phyloP scores from a whole-genome alignment of 1,284 basidiomycete species.

The Pseudozyma flocculosa region DNA sequence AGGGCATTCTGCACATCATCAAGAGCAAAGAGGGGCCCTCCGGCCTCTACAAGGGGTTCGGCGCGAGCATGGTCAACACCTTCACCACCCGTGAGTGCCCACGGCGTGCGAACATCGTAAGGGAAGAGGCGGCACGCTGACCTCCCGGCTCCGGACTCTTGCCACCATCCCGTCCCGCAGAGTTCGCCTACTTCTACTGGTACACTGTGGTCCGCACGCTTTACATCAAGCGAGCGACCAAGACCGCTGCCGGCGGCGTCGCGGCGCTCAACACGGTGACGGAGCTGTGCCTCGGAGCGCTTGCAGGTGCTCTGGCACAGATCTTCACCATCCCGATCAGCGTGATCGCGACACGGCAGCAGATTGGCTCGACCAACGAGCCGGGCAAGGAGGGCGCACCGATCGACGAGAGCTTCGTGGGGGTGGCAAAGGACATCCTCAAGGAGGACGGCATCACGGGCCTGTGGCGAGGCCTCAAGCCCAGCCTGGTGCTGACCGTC shows the following conservation, averaged over 20 bases:
- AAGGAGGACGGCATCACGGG: slow-evolving; percentile 88
- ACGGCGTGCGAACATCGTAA: too few relatives aligned
- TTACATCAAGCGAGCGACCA: slow-evolving; percentile 61
- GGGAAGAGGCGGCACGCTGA: too few relatives aligned
- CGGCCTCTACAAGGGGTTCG: slow-evolving; percentile 89
- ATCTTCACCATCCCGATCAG: slow-evolving; percentile 98
- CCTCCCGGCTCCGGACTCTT: too few relatives aligned
- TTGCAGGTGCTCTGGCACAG: slow-evolving; percentile 91
- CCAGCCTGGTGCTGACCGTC: slow-evolving; percentile 82
- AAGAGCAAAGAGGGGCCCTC: slow-evolving; percentile 44
- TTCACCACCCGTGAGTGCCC: slow-evolving; percentile 79
- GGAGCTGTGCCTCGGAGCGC: slow-evolving; percentile 76
- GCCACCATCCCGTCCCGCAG: slow-evolving; percentile 65
- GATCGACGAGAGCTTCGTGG: slow-evolving; percentile 65
- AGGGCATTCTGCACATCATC: slow-evolving; percentile 50
- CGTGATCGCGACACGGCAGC: slow-evolving; percentile 96
- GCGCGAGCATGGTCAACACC: slow-evolving; percentile 97
- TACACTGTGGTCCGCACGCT: slow-evolving; percentile 84
- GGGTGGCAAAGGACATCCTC: slow-evolving; percentile 81
- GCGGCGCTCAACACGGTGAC: slow-evolving; percentile 45
- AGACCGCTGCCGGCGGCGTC: slow-evolving; percentile 23
- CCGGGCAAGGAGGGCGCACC: slow-evolving; percentile 58
- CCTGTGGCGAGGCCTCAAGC: slow-evolving; percentile 90
- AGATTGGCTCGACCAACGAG: slow-evolving; percentile 59
- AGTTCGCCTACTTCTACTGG: slow-evolving; percentile 99